Percentiles rank a stretch among this genome's conserved stretches.
These are phyloP conservation scores for Phoenix roebelenii DNA, from an alignment of 176 grass and related monocot genomes.

Conservation along the genomic window DNA sequence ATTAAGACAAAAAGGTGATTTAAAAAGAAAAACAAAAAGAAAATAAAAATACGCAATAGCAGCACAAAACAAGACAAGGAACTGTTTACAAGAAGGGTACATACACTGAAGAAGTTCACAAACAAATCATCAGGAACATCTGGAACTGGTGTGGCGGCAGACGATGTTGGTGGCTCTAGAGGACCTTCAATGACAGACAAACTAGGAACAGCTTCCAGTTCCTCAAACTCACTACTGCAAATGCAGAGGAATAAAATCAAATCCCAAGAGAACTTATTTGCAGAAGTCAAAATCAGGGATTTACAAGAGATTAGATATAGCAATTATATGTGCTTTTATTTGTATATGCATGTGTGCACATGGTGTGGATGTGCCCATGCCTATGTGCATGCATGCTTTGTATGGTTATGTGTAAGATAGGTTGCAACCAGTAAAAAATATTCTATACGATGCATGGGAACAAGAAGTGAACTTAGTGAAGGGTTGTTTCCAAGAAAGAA, in stretches of 20 bases:
- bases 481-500: no score
- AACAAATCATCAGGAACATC: slow-evolving; percentile 18
- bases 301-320: no score
- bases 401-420: no score
- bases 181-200: slow-evolving; percentile 16
- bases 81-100: neutral
- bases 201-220: slow-evolving; percentile 17
- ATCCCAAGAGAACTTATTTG: neutral
- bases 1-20: no score
- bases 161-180: slow-evolving; percentile 7
- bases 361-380: no score
- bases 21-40: no score
- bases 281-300: neutral
- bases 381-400: no score
- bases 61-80: neutral
- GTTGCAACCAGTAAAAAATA: no score
- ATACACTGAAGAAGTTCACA: slow-evolving; percentile 20
- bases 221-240: slow-evolving; percentile 12
- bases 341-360: no score
- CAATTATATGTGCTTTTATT: no score
- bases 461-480: no score
- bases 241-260: neutral
- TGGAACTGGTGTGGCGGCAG: neutral
- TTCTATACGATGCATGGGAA: no score
- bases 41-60: neutral